Base-by-base conservation (phyloP, 1,284 basidiomycete species). In the Cryptococcus sp. region DNA sequence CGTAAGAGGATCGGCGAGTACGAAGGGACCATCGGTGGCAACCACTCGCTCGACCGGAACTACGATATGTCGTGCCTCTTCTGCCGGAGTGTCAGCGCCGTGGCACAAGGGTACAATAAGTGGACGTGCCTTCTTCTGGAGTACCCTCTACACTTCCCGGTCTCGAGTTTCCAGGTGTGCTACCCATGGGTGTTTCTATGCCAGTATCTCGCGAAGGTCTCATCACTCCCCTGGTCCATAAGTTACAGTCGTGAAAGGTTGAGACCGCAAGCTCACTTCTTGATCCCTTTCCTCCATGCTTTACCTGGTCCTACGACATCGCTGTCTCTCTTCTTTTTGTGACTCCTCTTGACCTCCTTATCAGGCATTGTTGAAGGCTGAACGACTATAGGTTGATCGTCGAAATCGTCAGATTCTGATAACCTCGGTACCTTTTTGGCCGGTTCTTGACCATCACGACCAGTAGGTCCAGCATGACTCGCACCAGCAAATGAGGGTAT, bases 271-370 rank as follows among this genome's bases (percentile, higher is more conserved):
- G 32, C 69, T 49, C 59, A 70, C 69, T 74, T 74, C 51, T 67
- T 69, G 36, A 67, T 39, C 5, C 66, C 69, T 57, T 70, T 70
- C 45, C 66, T 60, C 67, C 65, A 68, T 23, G 57, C 61, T 53
- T 69, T 70, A 18, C 66, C 69, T 4, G 66, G 66, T 3, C 66
- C 69, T 5, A 61, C 48, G 13, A 53, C 42, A 5, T 48, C 60
- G 0, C 50, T 48, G n/a, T 41, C 47, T n/a, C 54, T 22, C 46
- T 59, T 52, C 56, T 55, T 54, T 55, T 61, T 63, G 55, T 39
- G 36, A 39, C 36, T 39, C 16, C 36, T 39, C 36, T 19, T 39
- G 16, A 4, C 14, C 36, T 39, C 36, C 41, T 19, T 23, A 22
- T 16, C 41, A 13, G 39, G 10, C 14, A 19, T 14, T 43, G 16